Conservation (phyloP, 2,329 filamentous ascomycete genomes). For the Penicillium griseofulvum region DNA sequence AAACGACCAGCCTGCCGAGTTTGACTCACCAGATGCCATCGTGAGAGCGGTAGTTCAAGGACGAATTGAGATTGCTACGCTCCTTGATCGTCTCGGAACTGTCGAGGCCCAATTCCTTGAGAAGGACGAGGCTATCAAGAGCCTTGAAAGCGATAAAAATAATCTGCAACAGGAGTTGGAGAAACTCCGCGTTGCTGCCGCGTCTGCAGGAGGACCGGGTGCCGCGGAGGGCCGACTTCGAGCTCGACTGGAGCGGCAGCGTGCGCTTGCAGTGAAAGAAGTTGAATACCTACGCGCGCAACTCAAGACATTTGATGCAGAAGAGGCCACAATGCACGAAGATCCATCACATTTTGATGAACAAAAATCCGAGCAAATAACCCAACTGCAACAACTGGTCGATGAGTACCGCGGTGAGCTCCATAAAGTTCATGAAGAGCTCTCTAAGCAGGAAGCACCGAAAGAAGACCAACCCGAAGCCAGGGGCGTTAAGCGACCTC, state of each 20-base stretch:
- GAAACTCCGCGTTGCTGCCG: slow-evolving; percentile 55
- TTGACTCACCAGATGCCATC: slow-evolving; percentile 83
- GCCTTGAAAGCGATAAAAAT: slow-evolving; percentile 67
- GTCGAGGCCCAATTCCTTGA: slow-evolving; percentile 75
- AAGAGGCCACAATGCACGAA: slow-evolving; percentile 77
- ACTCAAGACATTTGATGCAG: slow-evolving; percentile 80
- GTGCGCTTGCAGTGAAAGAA: slow-evolving; percentile 81
- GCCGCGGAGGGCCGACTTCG: slow-evolving; percentile 65
- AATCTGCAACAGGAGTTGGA: slow-evolving; percentile 68
- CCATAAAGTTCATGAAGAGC: slow-evolving; percentile 68
- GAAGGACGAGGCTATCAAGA: slow-evolving; percentile 71
- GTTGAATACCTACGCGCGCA: slow-evolving; percentile 92
- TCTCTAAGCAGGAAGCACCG: slow-evolving; percentile 62
- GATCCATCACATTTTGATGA: slow-evolving; percentile 71
- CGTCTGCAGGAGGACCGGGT: slow-evolving; percentile 35
- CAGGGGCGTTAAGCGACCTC: slow-evolving; percentile 62
- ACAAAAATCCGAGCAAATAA: slow-evolving; percentile 69
- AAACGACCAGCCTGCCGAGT: slow-evolving; percentile 64
- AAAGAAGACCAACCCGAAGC: slow-evolving; percentile 43
- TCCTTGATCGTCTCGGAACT: slow-evolving; percentile 77
- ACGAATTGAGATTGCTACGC: slow-evolving; percentile 71
- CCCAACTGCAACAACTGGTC: slow-evolving; percentile 79
- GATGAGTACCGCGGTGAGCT: slow-evolving; percentile 84
- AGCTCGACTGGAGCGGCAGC: slow-evolving; percentile 79
- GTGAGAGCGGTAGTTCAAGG: slow-evolving; percentile 81